Conservation (phyloP, 75 land plant genomes). For the Adiantum capillusveneris region DNA sequence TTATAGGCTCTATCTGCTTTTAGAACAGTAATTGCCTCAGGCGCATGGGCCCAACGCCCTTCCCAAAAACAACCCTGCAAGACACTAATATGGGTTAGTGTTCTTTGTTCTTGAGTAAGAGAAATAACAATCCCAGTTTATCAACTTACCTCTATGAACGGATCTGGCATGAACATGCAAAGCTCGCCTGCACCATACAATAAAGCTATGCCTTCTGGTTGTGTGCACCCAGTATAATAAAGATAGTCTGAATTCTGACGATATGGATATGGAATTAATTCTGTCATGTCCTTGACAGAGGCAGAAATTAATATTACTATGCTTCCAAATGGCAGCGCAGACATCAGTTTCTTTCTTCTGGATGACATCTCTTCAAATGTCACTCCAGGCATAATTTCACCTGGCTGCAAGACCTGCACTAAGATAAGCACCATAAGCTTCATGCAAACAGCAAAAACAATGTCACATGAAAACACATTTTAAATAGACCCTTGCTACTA, state of each 20-base stretch:
- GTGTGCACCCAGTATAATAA: constrained; percentile 82
- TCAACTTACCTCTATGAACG: constrained; percentile 42
- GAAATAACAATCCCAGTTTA: no score
- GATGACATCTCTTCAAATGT: constrained; percentile 43
- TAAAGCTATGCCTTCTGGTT: constrained; percentile 88
- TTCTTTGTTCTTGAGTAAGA: constrained; percentile 1
- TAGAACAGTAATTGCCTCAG: constrained; percentile 48
- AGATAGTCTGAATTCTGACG: constrained; percentile 88
- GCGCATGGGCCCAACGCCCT: constrained; percentile 61
- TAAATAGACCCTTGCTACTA: no score
- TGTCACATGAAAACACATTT: no score
- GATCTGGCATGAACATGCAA: constrained; percentile 96
- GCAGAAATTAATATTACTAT: constrained; percentile 72
- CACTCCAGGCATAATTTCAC: constrained; percentile 79
- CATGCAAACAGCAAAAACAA: background rate
- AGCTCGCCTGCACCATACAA: constrained; percentile 55
- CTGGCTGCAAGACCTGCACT: constrained; percentile 50
- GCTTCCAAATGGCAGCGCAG: constrained; percentile 62
- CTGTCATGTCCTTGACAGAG: constrained; percentile 87
- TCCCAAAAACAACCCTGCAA: constrained; percentile 69
- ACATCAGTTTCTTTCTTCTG: constrained; percentile 59
- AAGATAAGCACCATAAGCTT: constrained; percentile 33
- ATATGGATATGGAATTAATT: constrained; percentile 85
- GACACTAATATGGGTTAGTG: background rate
- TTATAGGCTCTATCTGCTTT: constrained; percentile 69